Conservation (phyloP, 805 yeast genomes). For the Wickerhamiella qilinensis region DNA sequence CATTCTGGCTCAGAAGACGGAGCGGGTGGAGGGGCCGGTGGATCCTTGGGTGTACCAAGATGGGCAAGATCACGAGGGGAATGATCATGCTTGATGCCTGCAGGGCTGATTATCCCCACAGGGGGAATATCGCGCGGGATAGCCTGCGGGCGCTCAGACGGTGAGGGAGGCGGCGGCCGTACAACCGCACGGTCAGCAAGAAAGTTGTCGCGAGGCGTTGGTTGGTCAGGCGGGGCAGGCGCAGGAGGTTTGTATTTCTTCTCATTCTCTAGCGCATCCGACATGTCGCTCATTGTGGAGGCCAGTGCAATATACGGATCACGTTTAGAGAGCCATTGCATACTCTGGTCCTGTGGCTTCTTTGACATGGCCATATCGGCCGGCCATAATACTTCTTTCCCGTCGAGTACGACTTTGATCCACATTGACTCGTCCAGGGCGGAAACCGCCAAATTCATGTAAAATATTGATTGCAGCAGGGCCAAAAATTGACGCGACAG, state of each 20-base stretch:
- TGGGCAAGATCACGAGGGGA: no score
- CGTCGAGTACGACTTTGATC: constrained; percentile 12
- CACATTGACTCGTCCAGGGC: constrained; percentile 11
- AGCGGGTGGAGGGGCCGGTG: no score
- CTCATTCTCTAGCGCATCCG: no score
- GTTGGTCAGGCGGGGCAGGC: not conserved
- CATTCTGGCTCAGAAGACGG: no score
- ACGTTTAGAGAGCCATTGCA: constrained; percentile 6
- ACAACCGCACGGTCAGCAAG: not conserved
- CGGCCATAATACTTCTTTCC: constrained; percentile 14
- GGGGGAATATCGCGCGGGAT: no score
- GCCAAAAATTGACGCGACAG: constrained; percentile 10
- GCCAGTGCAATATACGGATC: constrained; percentile 7
- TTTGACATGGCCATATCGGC: constrained; percentile 8
- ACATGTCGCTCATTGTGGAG: constrained; percentile 7
- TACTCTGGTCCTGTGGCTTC: not conserved
- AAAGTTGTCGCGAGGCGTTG: not conserved
- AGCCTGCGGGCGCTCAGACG: not conserved
- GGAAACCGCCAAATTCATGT: constrained; percentile 3
- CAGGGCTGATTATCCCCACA: no score
- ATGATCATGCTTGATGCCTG: no score
- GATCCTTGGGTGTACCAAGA: no score
- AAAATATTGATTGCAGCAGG: constrained; percentile 4
- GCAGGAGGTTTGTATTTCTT: no score
- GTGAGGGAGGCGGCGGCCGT: constrained; percentile 7